phyloP scores from a whole-genome alignment of 352 stramenopile species.

The Phytophthora quininea region DNA sequence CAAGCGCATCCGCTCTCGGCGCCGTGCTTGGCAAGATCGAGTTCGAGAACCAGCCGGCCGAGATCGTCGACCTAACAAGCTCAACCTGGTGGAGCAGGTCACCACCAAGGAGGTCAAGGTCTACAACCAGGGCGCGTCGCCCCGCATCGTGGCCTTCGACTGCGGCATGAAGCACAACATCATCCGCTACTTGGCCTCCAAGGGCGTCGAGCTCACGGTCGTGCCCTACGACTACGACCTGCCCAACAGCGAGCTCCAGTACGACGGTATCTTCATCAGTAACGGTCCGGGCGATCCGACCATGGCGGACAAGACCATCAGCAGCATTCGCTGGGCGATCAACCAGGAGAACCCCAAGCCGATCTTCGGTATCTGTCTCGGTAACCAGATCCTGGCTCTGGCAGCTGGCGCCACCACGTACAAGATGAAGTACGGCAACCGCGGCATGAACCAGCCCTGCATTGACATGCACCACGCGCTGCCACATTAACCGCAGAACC shows the following conservation, averaged over 20 bases:
- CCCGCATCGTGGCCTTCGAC: conserved; percentile 94
- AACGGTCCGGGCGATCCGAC: conserved; percentile 95
- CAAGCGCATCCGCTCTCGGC: conserved; percentile 98
- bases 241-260: conserved; percentile 75
- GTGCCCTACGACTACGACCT: conserved; percentile 94
- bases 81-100: conserved; percentile 75
- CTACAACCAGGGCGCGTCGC: conserved; percentile 66
- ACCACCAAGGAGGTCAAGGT: conserved; percentile 66
- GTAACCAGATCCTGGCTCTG: conserved; percentile 95
- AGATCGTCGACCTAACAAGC: conserved; percentile 74
- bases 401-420: conserved; percentile 91
- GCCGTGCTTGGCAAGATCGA: conserved; percentile 96
- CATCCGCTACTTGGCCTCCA: conserved; percentile 90
- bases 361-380: conserved; percentile 97
- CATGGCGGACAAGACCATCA: conserved; percentile 92
- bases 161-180: conserved; percentile 99
- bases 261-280: conserved; percentile 95
- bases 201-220: conserved; percentile 92
- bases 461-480: conserved; percentile 95
- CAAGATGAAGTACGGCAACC: conserved; percentile 94
- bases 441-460: conserved; percentile 95
- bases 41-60: conserved; percentile 68
- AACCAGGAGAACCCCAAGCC: conserved; percentile 75
- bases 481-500: conserved; percentile 97
- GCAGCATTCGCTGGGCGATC: conserved; percentile 90